Evolutionary conservation across 495 filamentous ascomycete genomes (phyloP), one percentile per base, ranked within the genome.

Genomic region (Trichoderma virens): DNA sequence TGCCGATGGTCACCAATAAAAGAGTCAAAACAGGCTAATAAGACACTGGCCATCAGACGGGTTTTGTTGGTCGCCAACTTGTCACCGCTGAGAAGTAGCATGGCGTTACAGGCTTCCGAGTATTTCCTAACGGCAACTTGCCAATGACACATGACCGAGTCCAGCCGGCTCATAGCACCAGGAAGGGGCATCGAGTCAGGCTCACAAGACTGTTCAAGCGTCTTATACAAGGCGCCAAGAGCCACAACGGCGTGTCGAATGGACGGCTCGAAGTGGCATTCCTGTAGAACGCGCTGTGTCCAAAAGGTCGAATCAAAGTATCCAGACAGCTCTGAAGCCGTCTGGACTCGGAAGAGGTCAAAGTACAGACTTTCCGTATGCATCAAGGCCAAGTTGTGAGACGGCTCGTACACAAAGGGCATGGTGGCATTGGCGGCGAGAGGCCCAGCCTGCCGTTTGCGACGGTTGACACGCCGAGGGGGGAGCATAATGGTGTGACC

Each of bases 211-310:
- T 80, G 79, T 72, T 82, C 78, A 54, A 87, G 72, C 3, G 82
- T 83, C 67, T 87, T 83, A 65, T 88, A 88, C 28, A 88, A 73
- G 1, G 85, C 83, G 59, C 84, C 83, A 30, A 90, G 73, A 43
- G 86, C 87, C 16, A 88, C 78, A 1, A 88, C 80, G 8, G 87
- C 85, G 71, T 90, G 86, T 27, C 83, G 79, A 51, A 90, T 84
- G 5, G 83, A 78, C 4, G 86, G 76, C 69, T 88, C 84, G 18
- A 79, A 79, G 59, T 84, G 80, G 45, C 83, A 85, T 65, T 84
- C 84, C 69, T 86, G 83, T 38, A 88, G 72, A 13, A 89, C 77
- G 16, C 73, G 77, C 54, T 71, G 75, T 14, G 75, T 81, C 87
- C 86, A 90, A 65, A 88, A 86, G 7, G 80, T 82, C 4, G 84